A percentile compares a stretch with the other conserved stretches of the same genome.
These are phyloP conservation scores for Neurospora sp. DNA, from an alignment of 495 filamentous ascomycete species.

Conservation along the genomic window DNA sequence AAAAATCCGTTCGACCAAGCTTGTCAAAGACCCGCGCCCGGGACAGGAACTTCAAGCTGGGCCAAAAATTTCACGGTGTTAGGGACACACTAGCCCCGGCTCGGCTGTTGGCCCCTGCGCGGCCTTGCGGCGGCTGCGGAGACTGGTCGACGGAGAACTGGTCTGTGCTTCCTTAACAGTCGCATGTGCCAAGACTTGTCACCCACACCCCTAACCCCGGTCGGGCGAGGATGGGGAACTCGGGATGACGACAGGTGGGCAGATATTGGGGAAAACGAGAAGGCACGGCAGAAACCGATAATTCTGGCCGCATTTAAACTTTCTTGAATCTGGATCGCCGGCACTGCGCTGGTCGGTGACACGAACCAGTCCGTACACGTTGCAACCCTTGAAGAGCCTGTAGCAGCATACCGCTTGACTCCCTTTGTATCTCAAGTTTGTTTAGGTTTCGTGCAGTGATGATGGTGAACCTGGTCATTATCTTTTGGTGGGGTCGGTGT, in stretches of 20 bases:
- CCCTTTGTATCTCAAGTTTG: background rate
- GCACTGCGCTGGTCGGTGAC: background rate
- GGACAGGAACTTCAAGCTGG: conserved; percentile 1
- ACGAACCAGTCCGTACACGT: background rate
- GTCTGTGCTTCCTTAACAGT: background rate
- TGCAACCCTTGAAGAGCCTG: background rate
- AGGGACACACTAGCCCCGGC: background rate
- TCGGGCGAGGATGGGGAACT: background rate
- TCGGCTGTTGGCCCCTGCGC: conserved; percentile 10
- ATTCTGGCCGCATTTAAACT: background rate
- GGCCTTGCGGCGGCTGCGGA: background rate
- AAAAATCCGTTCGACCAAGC: background rate
- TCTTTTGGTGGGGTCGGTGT: background rate
- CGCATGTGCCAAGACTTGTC: background rate
- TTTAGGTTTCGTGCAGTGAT: background rate
- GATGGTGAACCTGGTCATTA: background rate
- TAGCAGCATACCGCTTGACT: background rate
- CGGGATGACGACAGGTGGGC: background rate
- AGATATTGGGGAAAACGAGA: background rate
- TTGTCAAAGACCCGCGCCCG: background rate
- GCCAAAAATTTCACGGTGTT: conserved; percentile 25
- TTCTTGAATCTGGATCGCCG: background rate
- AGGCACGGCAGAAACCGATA: background rate
- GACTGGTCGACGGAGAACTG: background rate
- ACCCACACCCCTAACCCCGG: background rate